phyloP scores from a whole-genome alignment of 139 green algal species.

The Tetradesmus obliquus region DNA sequence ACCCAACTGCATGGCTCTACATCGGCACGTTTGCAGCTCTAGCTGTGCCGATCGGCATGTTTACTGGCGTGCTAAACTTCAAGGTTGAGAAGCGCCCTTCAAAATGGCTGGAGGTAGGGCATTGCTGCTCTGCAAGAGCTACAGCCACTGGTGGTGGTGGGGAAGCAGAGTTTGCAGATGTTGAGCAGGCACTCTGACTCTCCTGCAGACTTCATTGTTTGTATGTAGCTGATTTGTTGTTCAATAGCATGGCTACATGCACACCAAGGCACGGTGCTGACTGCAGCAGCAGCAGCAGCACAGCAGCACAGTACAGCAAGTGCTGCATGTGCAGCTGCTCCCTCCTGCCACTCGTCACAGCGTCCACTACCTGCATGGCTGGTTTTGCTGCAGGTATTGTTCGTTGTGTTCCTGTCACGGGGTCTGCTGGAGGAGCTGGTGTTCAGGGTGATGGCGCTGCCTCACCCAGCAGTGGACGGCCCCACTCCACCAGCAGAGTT shows the following conservation, averaged over 20 bases:
- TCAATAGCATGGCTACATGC: background rate
- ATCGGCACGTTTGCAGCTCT: conserved; percentile 21
- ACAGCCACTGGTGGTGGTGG: background rate
- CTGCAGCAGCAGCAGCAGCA: background rate
- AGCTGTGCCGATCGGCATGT: conserved; percentile 1
- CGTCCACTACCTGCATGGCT: background rate
- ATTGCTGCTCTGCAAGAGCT: background rate
- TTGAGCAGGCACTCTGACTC: too few species aligned
- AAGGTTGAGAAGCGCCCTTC: conserved; percentile 34
- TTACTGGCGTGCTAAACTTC: background rate
- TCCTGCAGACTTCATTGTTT: too few species aligned
- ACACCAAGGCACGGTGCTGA: background rate
- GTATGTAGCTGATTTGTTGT: background rate
- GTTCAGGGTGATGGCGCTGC: conserved; percentile 35
- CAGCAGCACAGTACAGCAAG: background rate
- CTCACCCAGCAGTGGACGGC: conserved; percentile 37
- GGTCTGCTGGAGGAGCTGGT: conserved; percentile 38
- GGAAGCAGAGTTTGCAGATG: background rate
- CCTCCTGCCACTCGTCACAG: background rate
- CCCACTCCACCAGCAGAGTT: conserved; percentile 25
- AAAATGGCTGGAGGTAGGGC: conserved; percentile 29
- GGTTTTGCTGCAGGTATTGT: background rate
- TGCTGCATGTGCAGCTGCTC: background rate
- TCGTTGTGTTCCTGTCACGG: conserved; percentile 23
- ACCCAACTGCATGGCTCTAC: background rate